Evolutionary conservation across 2,329 filamentous ascomycete genomes (phyloP), one percentile per base, ranked within the genome.

Genomic region (Neonectria punicea): DNA sequence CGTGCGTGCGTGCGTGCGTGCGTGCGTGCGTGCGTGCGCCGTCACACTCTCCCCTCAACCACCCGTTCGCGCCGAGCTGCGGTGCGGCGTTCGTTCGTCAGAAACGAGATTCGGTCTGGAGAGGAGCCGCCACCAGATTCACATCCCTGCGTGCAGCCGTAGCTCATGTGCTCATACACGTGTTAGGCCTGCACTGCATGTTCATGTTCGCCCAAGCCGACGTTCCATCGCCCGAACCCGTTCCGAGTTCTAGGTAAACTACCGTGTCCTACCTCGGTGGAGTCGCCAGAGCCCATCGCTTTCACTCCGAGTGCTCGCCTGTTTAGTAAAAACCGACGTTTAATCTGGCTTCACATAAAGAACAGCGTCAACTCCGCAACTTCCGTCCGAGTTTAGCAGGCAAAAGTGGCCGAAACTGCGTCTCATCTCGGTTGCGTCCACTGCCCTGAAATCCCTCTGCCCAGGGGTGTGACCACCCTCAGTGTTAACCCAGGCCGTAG

Each of bases 361-460:
- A 43, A 20, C 49, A 20, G 18, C 18, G 18, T 16, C 9, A 34
- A 20, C 25, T 30, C 11, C 6, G 20, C 5, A 32, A 20, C 11
- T 22, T 34, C 34, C 44, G 28, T 22, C 6, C 11, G 13, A 16
- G 22, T 32, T 25, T 51, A 51, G 34, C 43, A 47, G 47, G 5
- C 58, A n/a, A 20, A 10, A 41, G 32, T 70, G 66, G 22, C 55
- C 57, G 55, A 70, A 70, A 58, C 58, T 20, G 59, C 66, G 64
- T 70, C 63, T 65, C 65, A 67, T 73, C 60, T 62, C 67, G 58
- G 61, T 65, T 69, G 62, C 60, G 58, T 36, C 53, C 54, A 41
- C 32, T 61, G 44, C 49, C 61, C 57, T 53, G 51, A 58, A 66
- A 36, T 57, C 56, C 54, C 56, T 53, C 43, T 50, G 54, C 53